Percentiles rank a stretch among this genome's conserved stretches.
These are phyloP conservation scores for Pseudogymnoascus sp. DNA, from an alignment of 2,329 filamentous ascomycete genomes.

Conservation along the genomic window DNA sequence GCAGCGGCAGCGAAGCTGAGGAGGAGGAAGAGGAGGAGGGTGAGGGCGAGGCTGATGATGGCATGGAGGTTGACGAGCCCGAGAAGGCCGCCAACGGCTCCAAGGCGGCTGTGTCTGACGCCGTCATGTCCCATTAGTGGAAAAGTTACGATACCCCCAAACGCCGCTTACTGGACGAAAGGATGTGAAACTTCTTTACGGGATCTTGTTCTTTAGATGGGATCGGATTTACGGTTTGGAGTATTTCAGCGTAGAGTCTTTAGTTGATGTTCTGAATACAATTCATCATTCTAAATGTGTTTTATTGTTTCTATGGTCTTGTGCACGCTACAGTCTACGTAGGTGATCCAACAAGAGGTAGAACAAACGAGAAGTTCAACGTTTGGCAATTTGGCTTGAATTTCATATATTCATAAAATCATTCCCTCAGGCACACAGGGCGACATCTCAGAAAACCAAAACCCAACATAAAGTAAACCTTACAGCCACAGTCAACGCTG, in stretches of 20 bases:
- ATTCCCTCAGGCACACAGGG: not conserved
- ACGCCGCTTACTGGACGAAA: not conserved
- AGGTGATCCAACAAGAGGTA: not conserved
- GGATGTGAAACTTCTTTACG: not conserved
- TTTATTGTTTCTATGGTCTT: not conserved
- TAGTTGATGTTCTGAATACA: not conserved
- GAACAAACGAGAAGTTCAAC: not conserved
- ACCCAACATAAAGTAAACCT: not conserved
- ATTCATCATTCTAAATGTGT: conserved; percentile 6
- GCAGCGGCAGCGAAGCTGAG: conserved; percentile 63
- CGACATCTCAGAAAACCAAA: not conserved
- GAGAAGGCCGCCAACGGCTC: conserved; percentile 24
- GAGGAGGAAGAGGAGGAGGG: conserved; percentile 57
- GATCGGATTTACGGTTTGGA: not conserved
- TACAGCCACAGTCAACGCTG: not conserved
- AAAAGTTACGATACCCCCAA: conserved; percentile 2
- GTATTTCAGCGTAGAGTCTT: not conserved
- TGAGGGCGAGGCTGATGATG: conserved; percentile 36
- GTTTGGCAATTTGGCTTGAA: not conserved
- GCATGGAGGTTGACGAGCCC: conserved; percentile 44
- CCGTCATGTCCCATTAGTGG: conserved; percentile 26
- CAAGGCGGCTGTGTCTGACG: conserved; percentile 18
- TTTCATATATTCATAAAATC: not conserved
- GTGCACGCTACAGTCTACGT: not conserved
- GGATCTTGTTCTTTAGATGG: conserved; percentile 7